These are phyloP conservation scores for Domatiomyces catenatus DNA, from an alignment of 2,329 filamentous ascomycete species.

Conservation along the genomic window DNA sequence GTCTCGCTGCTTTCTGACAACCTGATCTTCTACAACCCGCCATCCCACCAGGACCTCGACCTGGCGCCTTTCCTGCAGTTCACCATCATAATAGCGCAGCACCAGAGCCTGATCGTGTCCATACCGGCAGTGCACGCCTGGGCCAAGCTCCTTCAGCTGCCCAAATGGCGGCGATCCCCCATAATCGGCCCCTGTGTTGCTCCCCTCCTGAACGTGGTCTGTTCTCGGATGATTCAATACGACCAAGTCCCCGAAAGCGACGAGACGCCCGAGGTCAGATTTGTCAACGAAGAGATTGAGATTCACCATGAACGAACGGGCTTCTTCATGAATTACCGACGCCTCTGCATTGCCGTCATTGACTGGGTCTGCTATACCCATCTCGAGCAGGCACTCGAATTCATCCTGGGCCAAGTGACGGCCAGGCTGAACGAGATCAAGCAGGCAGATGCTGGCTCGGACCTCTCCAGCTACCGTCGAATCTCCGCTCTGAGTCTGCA, in stretches of 20 bases:
- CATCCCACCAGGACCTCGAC: constrained; percentile 50
- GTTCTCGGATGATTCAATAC: constrained; percentile 68
- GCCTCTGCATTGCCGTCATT: constrained; percentile 77
- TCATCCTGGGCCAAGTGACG: constrained; percentile 71
- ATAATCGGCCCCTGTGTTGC: constrained; percentile 50
- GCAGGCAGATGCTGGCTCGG: constrained; percentile 26
- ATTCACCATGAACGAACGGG: constrained; percentile 86
- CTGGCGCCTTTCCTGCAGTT: constrained; percentile 64
- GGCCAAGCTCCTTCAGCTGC: constrained; percentile 64
- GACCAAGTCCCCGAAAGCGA: constrained; percentile 73
- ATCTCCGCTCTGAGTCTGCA: constrained; percentile 48
- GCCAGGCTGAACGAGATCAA: constrained; percentile 44
- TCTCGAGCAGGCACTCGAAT: constrained; percentile 68
- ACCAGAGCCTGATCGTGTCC: constrained; percentile 78
- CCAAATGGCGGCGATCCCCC: constrained; percentile 50
- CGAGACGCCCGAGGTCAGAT: constrained; percentile 61
- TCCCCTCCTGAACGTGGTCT: constrained; percentile 67
- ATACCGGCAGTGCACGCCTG: constrained; percentile 85
- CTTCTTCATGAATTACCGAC: constrained; percentile 86
- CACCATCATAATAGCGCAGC: constrained; percentile 62
- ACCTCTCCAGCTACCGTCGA: constrained; percentile 20
- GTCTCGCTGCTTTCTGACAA: constrained; percentile 73
- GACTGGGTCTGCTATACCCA: constrained; percentile 72
- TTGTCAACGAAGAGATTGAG: constrained; percentile 86
- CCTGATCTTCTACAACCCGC: constrained; percentile 59